Base-by-base conservation (phyloP, 352 stramenopile genomes). In the Peronospora farinosa region DNA sequence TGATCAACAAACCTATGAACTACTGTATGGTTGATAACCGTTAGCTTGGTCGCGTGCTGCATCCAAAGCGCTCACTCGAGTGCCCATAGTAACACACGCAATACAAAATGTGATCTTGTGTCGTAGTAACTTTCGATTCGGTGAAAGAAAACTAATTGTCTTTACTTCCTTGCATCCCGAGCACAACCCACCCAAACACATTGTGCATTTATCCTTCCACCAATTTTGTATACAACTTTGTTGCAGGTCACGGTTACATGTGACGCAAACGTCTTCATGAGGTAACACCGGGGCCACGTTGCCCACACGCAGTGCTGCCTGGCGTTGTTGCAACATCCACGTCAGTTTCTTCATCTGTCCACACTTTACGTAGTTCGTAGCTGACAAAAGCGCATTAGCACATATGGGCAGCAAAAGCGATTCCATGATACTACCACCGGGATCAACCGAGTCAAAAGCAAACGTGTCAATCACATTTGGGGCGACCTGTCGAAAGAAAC, bases 261-360 rank as follows among this genome's bases (percentile, higher is more conserved):
- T 73, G 6, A 54, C 42, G 17, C 64, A 73, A 8, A 45, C 10
- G 10, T 51, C 36, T 27, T 52, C 37, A 15, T 50, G 17, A 10
- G 28, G 43, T 7, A 44, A 23, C 2, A 53, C 5, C 0, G 32
- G 28, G 1, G 40, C 32, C 13, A 50, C 16, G 11, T 54, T 40
- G 13, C 40, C 32, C 12, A 35, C 16, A 3, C 41, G 40, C 4
- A 62, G 30, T 11, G 54, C 40, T 9, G 11, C 19, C 13, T 57
- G 54, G 0, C 48, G 54, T 9, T 47, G 21, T 37, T 59, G 56
- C 15, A 67, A 35, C 44, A 67, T 63, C 70, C 69, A 84, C 32
- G 64, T 60, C 9, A 82, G 55, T 50, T 82, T 85, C 44, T 76
- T 75, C 68, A 78, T 77, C 27, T 72, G 63, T 0, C 62, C 63